Conservation (phyloP, 495 filamentous ascomycete species). For the Talaromyces adpressus region DNA sequence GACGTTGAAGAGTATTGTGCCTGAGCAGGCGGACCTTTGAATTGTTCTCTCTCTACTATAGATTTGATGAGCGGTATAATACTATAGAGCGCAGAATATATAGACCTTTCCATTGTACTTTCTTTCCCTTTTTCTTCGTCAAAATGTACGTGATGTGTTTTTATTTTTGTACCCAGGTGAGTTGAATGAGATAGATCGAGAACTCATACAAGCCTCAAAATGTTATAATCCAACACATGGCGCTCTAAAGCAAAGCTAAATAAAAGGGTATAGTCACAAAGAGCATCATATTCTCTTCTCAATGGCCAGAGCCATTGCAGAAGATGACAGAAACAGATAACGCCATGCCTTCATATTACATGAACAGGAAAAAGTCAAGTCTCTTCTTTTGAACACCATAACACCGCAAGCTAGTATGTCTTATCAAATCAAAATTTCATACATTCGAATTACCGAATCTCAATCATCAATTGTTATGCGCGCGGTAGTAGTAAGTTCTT, state of each 20-base stretch:
- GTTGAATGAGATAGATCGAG: not conserved
- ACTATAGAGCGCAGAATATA: not conserved
- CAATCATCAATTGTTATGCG: not conserved
- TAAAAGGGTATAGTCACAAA: not conserved
- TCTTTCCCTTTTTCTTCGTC: not conserved
- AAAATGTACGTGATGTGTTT: not conserved
- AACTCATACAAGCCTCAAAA: not conserved
- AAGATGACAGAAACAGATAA: conserved; percentile 5
- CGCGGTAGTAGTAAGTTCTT: conserved; percentile 6
- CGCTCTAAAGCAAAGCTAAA: not conserved
- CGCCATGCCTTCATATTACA: conserved; percentile 1
- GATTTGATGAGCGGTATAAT: not conserved
- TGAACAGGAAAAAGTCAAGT: not conserved
- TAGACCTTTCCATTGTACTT: not conserved
- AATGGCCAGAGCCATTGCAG: not conserved
- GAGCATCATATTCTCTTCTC: not conserved
- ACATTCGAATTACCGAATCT: not conserved
- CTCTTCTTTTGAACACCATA: conserved; percentile 8
- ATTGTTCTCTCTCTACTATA: not conserved
- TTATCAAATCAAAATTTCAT: conserved; percentile 1
- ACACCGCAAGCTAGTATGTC: conserved; percentile 3
- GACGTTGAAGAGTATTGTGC: conserved; percentile 48
- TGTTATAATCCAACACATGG: not conserved
- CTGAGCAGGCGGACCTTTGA: conserved; percentile 49
- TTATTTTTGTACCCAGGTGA: not conserved